phyloP scores from a whole-genome alignment of 306 rosid genomes.

The Gillenia trifoliata region DNA sequence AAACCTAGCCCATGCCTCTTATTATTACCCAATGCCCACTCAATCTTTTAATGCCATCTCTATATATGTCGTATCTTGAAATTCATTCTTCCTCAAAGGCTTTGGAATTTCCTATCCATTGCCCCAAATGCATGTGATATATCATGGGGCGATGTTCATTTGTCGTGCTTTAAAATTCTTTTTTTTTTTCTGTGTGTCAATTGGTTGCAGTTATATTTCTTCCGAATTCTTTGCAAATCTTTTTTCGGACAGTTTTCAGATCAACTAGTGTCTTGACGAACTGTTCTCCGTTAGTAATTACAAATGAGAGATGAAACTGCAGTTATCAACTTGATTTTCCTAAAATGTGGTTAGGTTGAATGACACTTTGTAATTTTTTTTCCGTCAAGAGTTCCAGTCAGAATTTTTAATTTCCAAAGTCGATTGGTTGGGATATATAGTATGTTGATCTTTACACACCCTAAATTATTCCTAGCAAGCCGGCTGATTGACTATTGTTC shows the following conservation, averaged over 20 bases:
- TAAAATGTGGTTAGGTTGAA: background rate
- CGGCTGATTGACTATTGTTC: background rate
- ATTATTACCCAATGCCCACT: background rate
- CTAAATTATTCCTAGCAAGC: background rate
- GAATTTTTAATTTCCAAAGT: background rate
- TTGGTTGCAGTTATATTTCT: background rate
- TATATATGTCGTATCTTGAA: background rate
- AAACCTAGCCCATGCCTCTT: background rate
- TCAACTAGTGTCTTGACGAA: background rate
- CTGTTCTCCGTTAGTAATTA: background rate
- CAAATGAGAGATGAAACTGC: no score
- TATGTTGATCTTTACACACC: no score
- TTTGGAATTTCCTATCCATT: background rate
- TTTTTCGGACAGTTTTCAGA: background rate
- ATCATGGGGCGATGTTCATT: background rate
- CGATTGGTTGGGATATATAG: no score
- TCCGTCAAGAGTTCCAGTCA: background rate
- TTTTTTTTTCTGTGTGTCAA: background rate
- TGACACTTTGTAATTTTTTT: background rate
- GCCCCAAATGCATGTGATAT: background rate
- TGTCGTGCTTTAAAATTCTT: background rate
- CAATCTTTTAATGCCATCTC: background rate
- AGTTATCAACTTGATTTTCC: background rate
- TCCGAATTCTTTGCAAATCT: background rate
- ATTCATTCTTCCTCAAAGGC: background rate